Evolutionary conservation across 129 eudicot genomes (phyloP), one percentile per base, ranked within the genome.

Genomic region (Artemisia argyi): DNA sequence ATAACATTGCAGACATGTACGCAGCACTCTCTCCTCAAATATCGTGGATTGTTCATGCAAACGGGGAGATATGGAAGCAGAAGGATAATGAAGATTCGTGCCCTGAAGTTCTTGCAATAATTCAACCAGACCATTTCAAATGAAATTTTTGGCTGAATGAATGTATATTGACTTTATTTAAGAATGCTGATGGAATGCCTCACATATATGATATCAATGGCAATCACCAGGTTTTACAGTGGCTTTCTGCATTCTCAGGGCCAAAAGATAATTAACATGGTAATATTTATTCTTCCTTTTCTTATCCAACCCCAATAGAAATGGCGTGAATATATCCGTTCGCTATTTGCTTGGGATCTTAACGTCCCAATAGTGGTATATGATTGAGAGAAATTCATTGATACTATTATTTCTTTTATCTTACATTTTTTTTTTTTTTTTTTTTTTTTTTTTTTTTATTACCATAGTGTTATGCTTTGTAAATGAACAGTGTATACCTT

Each of bases 11-110:
- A 92, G 98, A 92, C 77, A 52, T 83, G 72, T 92, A 92, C 76
- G 17, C 96, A 14, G 71, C 86, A 20, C 85, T 92, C 44, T 78
- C 97, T 72, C 96, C 97, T 76, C 96, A 89, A 88, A 83, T 86
- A 81, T 91, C 96, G 44, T 92, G 97, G 97, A 68, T 83, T 66
- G 82, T 92, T 46, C 97, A 79, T 58, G 91, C 94, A 68, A 92
- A 92, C 39, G 96, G 98, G 7, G 98, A 92, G 79, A 83, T 92
- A 65, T 92, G 98, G 98, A 92, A 85, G 81, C 89, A 81, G 61
- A 85, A 80, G 55, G 98, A 87, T 17, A 83, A 87, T n/a, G 94
- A 86, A 6, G 92, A 85, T 52, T 61, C 85, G 78, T 86, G 82
- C 53, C 81, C 84, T 2, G 96, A 92, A 69, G 85, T 84, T 76